Conservation (phyloP, 176 grass and related monocot species). For the Aegilops speltoides region DNA sequence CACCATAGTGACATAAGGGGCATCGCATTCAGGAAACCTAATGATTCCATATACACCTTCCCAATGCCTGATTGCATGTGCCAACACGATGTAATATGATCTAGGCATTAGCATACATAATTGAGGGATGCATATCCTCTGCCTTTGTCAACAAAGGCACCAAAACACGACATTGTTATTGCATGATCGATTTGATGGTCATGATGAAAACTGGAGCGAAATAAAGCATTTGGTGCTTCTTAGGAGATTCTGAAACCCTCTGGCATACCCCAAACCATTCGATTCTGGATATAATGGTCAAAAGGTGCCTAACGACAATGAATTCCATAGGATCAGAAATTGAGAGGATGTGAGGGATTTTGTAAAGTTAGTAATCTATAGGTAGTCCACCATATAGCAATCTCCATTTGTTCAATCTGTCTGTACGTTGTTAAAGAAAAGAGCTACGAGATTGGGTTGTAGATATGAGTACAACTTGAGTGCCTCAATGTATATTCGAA, state of each 20-base stretch:
- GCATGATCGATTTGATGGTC: background rate
- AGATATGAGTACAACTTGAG: conserved; percentile 18
- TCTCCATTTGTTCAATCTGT: conserved; percentile 22
- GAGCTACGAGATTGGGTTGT: background rate
- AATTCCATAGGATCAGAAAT: background rate
- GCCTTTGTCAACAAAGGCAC: background rate
- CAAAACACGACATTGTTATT: background rate
- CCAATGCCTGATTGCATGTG: conserved; percentile 98
- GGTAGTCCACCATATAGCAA: conserved; percentile 37
- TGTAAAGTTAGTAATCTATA: conserved; percentile 45
- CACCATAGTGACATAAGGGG: conserved; percentile 74
- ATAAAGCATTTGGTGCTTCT: background rate
- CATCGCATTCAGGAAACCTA: conserved; percentile 64
- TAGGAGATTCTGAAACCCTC: background rate
- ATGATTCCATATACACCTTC: conserved; percentile 73
- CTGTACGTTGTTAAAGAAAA: conserved; percentile 26
- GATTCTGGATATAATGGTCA: background rate
- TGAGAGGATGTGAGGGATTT: background rate
- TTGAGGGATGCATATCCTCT: background rate
- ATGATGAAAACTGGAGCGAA: background rate
- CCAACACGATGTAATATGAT: conserved; percentile 38
- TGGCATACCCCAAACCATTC: background rate
- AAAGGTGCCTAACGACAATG: background rate
- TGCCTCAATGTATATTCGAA: conserved; percentile 25
- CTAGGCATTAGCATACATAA: conserved; percentile 16